Base-by-base conservation (phyloP, 805 yeast genomes). In the Saccharomycopsis fibuligera region DNA sequence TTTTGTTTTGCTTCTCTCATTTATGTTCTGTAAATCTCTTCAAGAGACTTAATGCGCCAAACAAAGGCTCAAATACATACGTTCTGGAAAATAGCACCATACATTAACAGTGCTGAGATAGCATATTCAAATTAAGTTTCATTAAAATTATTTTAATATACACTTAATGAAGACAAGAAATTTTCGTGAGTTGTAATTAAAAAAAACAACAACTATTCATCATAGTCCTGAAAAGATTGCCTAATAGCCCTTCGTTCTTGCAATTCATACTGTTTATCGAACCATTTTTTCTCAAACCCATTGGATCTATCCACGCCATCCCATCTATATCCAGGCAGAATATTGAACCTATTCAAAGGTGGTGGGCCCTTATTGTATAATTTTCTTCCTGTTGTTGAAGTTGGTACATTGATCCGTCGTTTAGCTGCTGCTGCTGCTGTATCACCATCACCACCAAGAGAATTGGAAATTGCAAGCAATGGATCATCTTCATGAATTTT, bases 281-380 rank as follows among this genome's bases (percentile, higher is more conserved):
- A 71, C 71, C 85, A 74, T 47, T 73, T 68, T 43, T 66, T 68
- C 60, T 90, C 98, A 64, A 85, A 90, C 3, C 96, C 96, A 60
- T 83, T 90, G 0, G 95, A 80, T 51, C 98, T 68, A 64, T 87
- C 90, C 1, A 90, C 81, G 0, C 97, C 97, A 63, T 86, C 96
- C 98, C 98, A 90, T 49, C 86, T 69, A 55, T 70, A 69, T 0
- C 97, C 96, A 0, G 96, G 95, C 3, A 67, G 65, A 12, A 90
- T 80, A 2, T 74, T 74, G 63, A 86, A 90, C 49, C 98, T 67
- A 60, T 90, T 90, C 19, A 76, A 76, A 0, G 86, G 79, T 47
- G 64, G 76, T n/a, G 46, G 46, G 6, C 53, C 31, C 16, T 58
- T 60, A 25, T 65, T 61, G 56, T 81, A 88, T 1, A 75, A 61